Evolutionary conservation across 1,284 basidiomycete species (phyloP), one percentile per base, ranked within the genome.

Genomic region (Cryptococcus sp.): DNA sequence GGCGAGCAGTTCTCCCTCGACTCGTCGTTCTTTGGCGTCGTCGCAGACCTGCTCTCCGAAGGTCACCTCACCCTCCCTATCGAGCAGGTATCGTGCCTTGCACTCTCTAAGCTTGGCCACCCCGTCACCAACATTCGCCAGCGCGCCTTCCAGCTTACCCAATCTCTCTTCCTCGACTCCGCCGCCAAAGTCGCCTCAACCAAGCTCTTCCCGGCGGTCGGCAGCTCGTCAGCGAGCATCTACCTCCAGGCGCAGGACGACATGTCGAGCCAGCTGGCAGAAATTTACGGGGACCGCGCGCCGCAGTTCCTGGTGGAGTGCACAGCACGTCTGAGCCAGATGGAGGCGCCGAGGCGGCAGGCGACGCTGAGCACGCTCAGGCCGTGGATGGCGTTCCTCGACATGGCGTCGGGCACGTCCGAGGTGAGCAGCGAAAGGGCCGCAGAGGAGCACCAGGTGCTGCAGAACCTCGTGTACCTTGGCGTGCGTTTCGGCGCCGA

Each of bases 401-500:
- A 86, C 53, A 80, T 92, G 12, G 59, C 65, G 7, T 53, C 56
- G 13, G 59, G 66, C 50, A 57, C 47, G 1, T 62, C 62, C 23
- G 63, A 72, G 52, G 57, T 66, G 21, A 49, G 62, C 20, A 47
- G 65, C 1, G 70, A 74, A 42, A 61, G 67, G 21, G 59, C 63
- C 6, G 57, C 78, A 28, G 82, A 84, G 48, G 88, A 87, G 7
- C 82, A 84, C 50, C 77, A 82, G 20, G 84, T 86, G 18, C 80
- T 95, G n/a, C 88, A 87, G 63, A 88, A 94, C 70, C 80, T 96
- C 36, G 85, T 94, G 65, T 84, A 87, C 45, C 80, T 97, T 54
- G 92, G 89, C n/a, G 78, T 88, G 48, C 84, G 87, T 52, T 92
- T 88, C 70, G 83, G 84, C 8, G 84, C 88, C 61, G 84, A 80